Percentiles rank a stretch among this genome's conserved stretches.
These are phyloP conservation scores for Penicillium maclennaniae DNA, from an alignment of 495 filamentous ascomycete species.

Conservation along the genomic window DNA sequence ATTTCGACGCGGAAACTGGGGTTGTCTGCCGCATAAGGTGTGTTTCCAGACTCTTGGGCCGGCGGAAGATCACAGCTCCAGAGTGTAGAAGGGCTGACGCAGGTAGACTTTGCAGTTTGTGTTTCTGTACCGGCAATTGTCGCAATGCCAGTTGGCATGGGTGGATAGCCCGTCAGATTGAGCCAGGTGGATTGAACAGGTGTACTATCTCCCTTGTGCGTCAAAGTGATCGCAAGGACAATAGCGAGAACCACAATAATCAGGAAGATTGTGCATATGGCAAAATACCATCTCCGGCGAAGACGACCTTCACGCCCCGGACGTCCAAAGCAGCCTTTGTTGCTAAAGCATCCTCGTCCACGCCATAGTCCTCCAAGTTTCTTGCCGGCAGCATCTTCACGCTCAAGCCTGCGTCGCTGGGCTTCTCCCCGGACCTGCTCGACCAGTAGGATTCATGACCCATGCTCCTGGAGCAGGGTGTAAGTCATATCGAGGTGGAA, in stretches of 20 bases:
- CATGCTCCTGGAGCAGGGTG: constrained; percentile 20
- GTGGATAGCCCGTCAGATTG: constrained; percentile 80
- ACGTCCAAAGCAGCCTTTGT: constrained; percentile 58
- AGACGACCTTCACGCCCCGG: constrained; percentile 60
- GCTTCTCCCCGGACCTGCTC: constrained; percentile 47
- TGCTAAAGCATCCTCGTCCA: constrained; percentile 55
- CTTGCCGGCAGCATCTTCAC: constrained; percentile 55
- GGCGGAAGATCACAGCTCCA: constrained; percentile 85
- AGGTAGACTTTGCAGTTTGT: constrained; percentile 54
- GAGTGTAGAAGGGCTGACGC: constrained; percentile 62
- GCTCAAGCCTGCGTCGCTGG: constrained; percentile 55
- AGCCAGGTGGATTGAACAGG: constrained; percentile 61
- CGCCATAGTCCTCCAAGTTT: constrained; percentile 58
- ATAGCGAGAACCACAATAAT: constrained; percentile 56
- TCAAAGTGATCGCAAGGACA: constrained; percentile 57
- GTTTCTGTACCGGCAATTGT: constrained; percentile 68
- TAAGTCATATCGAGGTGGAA: constrained; percentile 27
- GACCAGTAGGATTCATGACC: constrained; percentile 23
- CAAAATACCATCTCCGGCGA: constrained; percentile 57
- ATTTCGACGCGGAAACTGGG: constrained; percentile 80
- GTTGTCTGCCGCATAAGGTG: constrained; percentile 57
- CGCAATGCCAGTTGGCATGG: constrained; percentile 76
- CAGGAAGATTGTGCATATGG: constrained; percentile 50
- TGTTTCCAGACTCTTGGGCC: constrained; percentile 58
- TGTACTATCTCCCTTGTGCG: constrained; percentile 41